Evolutionary conservation across 169 alveolate species (phyloP), one percentile per base, ranked within the genome.

Genomic region (Plasmodium yoelii): DNA sequence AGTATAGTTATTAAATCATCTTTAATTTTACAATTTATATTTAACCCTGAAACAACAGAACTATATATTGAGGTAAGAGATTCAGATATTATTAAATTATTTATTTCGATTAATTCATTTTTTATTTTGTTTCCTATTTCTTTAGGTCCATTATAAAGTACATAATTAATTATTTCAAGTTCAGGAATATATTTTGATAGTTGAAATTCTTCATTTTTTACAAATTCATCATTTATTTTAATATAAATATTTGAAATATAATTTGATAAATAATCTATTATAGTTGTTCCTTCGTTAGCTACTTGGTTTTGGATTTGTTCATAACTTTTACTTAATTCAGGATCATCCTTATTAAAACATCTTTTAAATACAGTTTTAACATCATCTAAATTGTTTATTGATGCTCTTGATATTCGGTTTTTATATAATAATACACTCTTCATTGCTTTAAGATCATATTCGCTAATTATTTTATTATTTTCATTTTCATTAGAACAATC

Each of bases 21-120:
- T 42, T 77, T 77, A 55, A 77, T 77, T 64, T 77, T 77, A 65
- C 47, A 15, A 77, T 77, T 77, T 24, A 77, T 63, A 42, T 77
- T 28, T 34, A 24, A 42, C 47, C 68, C 77, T 63, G 64, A 28
- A 24, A 22, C 15, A 15, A 59, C 44, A 2, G 59, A 49, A 9
- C 63, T 26, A 12, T n/a, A 34, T 53, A 63, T 47, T 47, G 46
- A 47, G 0, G 15, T 57, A 44, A 63, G 24, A 12, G 88, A 42
- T 47, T 15, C 55, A 5, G 64, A 63, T 64, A 63, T 69, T 42
- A 77, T 8, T 9, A 28, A 24, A 10, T 28, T 63, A 64, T 77
- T 77, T 68, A 77, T 5, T 13, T 49, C 64, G 18, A 53, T 28
- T 63, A 63, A 13, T 28, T 9, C 3, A 56, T 63, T 42, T 42